Evolutionary conservation across 306 rosid genomes (phyloP).

Genomic region (Prunus campanulata): DNA sequence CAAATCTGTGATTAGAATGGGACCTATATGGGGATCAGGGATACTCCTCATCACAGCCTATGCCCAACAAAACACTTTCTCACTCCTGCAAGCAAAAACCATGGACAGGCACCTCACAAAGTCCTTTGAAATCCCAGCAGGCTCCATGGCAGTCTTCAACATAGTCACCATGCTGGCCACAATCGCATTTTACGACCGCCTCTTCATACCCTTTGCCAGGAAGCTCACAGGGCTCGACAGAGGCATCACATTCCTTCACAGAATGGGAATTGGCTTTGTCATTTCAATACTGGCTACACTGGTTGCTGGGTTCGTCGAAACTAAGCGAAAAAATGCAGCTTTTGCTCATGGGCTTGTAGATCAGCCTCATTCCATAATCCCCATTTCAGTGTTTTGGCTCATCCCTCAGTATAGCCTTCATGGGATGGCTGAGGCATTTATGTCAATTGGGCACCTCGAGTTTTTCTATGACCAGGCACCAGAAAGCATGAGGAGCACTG

Average conservation of each 20-base stretch:
- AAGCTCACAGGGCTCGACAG: conserved; percentile 76
- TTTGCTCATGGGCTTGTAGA: conserved; percentile 42
- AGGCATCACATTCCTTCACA: conserved; percentile 68
- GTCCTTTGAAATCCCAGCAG: conserved; percentile 84
- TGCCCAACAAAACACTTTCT: conserved; percentile 81
- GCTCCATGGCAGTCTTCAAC: conserved; percentile 84
- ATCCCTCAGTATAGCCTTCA: conserved; percentile 86
- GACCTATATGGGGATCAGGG: conserved; percentile 95
- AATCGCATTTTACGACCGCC: conserved; percentile 64
- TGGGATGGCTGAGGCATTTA: conserved; percentile 93
- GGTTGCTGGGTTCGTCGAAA: conserved; percentile 72
- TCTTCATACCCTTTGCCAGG: conserved; percentile 61
- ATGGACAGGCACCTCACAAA: conserved; percentile 67
- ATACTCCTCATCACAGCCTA: conserved; percentile 89
- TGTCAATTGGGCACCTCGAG: conserved; percentile 90
- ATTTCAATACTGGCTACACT: conserved; percentile 73
- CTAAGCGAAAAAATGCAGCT: conserved; percentile 59
- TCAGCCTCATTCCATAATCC: conserved; percentile 43
- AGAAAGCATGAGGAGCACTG: conserved; percentile 93
- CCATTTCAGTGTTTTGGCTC: conserved; percentile 83
- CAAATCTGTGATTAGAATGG: conserved; percentile 82
- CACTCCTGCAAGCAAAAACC: conserved; percentile 78
- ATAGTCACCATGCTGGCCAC: conserved; percentile 64
- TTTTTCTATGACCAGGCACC: conserved; percentile 94
- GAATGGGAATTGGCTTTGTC: conserved; percentile 87